A percentile compares a stretch with the other conserved stretches of the same genome.
These are phyloP conservation scores for Tritrichomonas foetus DNA, from an alignment of 208 protist species.

Conservation along the genomic window DNA sequence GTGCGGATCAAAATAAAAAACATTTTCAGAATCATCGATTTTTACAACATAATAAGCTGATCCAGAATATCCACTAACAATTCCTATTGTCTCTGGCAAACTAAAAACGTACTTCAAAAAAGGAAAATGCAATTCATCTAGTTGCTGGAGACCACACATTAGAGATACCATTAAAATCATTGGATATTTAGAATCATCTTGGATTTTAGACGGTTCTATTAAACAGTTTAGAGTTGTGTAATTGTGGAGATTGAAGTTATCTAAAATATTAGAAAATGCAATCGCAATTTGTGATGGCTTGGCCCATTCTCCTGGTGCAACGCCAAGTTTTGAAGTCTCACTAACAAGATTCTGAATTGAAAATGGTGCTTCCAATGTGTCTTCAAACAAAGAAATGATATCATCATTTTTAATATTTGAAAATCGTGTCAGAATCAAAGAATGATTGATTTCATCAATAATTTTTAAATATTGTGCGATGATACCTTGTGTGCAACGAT, in stretches of 20 bases:
- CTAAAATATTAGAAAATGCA: background rate
- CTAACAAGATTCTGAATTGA: background rate
- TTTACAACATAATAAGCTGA: background rate
- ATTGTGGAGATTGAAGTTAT: background rate
- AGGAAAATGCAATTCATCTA: background rate
- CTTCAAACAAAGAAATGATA: background rate
- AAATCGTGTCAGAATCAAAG: background rate
- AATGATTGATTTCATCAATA: background rate
- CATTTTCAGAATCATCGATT: background rate
- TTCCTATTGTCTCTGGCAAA: background rate
- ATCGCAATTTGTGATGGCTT: conserved; percentile 1
- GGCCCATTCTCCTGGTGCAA: background rate
- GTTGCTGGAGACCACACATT: background rate
- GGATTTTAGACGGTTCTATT: background rate
- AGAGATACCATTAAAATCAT: background rate
- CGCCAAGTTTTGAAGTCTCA: background rate
- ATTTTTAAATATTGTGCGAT: background rate
- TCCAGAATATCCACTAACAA: background rate
- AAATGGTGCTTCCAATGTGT: background rate
- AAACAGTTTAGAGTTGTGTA: background rate
- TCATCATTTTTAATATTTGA: background rate
- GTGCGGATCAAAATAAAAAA: conserved; percentile 33
- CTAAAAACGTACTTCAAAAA: background rate
- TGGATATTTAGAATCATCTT: background rate
- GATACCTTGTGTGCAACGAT: background rate